These are phyloP conservation scores for Plenodomus biglobosus DNA, from an alignment of 2,329 filamentous ascomycete genomes.

Conservation along the genomic window DNA sequence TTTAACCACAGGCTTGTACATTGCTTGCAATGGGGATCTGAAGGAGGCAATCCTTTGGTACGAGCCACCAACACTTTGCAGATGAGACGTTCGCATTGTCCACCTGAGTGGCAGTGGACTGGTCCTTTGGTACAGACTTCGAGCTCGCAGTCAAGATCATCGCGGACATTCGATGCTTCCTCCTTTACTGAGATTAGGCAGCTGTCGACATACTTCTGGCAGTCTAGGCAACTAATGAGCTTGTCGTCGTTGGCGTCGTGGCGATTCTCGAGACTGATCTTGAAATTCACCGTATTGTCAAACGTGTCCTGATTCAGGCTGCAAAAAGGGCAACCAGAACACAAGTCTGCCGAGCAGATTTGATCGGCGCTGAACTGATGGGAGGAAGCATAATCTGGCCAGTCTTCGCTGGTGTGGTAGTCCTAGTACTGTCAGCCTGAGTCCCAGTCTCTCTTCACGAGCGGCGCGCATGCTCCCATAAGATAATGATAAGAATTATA, in stretches of 20 bases:
- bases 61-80: conserved; percentile 1
- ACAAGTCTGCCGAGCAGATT: neutral
- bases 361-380: neutral
- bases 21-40: neutral
- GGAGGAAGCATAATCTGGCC: neutral
- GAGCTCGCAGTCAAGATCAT: neutral
- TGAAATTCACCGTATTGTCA: neutral
- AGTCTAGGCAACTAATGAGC: neutral
- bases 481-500: conserved; percentile 1
- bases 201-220: neutral
- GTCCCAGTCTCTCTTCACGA: too few relatives aligned
- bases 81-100: conserved; percentile 1
- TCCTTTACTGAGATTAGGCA: neutral
- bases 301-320: neutral
- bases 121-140: neutral
- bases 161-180: too few relatives aligned
- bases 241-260: neutral
- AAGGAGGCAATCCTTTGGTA: neutral
- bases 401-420: neutral
- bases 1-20: neutral
- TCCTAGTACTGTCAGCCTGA: neutral
- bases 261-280: neutral
- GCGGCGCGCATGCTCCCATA: too few relatives aligned
- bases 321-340: neutral
- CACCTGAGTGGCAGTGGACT: neutral